Conservation (phyloP, 306 rosid genomes). For the Quercus aquifolioides region DNA sequence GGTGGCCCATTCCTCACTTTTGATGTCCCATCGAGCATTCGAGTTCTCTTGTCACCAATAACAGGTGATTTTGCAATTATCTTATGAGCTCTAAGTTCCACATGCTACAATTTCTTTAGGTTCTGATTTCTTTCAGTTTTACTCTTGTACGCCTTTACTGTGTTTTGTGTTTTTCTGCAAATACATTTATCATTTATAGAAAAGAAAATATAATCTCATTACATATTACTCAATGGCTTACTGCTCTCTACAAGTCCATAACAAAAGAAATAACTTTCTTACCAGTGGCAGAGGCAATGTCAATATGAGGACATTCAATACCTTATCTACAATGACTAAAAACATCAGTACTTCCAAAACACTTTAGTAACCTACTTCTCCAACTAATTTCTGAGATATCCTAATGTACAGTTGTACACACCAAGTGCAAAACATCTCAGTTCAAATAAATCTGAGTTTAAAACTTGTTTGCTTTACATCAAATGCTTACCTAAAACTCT, state of each 20-base stretch:
- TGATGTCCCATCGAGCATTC: constrained; percentile 61
- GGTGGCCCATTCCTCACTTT: constrained; percentile 72
- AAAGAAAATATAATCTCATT: not conserved
- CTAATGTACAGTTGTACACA: no score
- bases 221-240: not conserved
- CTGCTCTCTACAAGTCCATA: not conserved
- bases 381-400: no score
- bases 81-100: not conserved
- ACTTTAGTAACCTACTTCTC: no score
- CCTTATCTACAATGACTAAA: not conserved
- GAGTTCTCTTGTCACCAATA: constrained; percentile 61
- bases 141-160: not conserved
- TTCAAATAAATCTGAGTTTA: no score
- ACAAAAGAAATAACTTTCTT: not conserved
- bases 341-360: not conserved
- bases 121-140: not conserved
- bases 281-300: not conserved
- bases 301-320: not conserved
- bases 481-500: no score
- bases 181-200: no score
- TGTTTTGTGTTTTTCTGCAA: not conserved
- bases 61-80: constrained; percentile 42
- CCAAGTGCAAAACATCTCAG: no score
- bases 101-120: not conserved
- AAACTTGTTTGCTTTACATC: no score